Base-by-base conservation (phyloP, 768 basidiomycete species). In the Lactifluus volemus region DNA sequence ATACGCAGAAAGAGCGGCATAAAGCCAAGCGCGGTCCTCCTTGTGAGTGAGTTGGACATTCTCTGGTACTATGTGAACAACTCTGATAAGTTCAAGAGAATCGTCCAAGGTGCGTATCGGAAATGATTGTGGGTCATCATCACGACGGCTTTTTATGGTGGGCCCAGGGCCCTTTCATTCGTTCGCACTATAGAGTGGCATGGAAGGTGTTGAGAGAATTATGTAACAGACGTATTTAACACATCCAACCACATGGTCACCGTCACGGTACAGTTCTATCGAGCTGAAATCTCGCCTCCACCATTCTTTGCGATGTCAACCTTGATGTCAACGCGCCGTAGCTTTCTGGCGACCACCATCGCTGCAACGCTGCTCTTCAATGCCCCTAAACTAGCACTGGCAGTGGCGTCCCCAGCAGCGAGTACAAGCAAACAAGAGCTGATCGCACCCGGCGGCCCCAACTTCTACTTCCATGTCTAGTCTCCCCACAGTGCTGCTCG, bases 401-500 rank as follows among this genome's bases (percentile, higher is more conserved):
- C 5, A 12, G n/a, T 15, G 29, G 17, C 41, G 15, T 34, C 6
- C 50, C 50, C 50, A 36, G 3, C 32, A 34, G 15, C 50, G 29
- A 6, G 5, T 15, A 9, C n/a, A 6, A 19, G 15, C 8, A 3
- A 48, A 29, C 45, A 34, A 45, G 1, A 4, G n/a, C 69, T 81
- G 79, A 68, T 92, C 90, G 25, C 25, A 1, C 5, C 89, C 89
- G 38, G 89, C 78, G 51, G 78, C 80, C 29, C 86, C 87, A 44
- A 92, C 74, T 65, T 78, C 89, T 73, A 92, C 89, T 38, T 78
- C 76, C 3, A 91, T 94, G 68, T 97, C 95, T 57, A 92, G 75
- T 59, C 93, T 77, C 17, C 88, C 84, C 32, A 89, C 89, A 66
- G 98, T 91, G 57, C 92, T 94, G 68, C 88, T 90, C 5, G 95